Conservation (phyloP, 2,329 filamentous ascomycete species). For the Leptographium wingfieldii region DNA sequence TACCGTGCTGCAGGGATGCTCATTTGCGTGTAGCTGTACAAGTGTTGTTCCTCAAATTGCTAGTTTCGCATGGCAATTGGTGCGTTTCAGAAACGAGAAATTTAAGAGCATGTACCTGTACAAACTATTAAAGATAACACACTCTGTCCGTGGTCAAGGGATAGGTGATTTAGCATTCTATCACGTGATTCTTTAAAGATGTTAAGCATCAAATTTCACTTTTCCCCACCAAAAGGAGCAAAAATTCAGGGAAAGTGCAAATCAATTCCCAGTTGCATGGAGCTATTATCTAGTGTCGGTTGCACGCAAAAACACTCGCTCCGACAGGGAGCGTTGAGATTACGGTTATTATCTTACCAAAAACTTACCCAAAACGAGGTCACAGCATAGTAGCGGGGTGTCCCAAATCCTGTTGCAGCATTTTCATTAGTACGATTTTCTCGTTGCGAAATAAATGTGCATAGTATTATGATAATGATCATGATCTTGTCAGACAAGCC, state of each 20-base stretch:
- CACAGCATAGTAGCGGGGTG: background rate
- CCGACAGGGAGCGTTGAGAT: background rate
- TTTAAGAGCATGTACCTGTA: background rate
- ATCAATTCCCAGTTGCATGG: background rate
- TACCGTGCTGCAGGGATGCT: background rate
- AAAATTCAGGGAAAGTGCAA: background rate
- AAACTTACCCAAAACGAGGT: background rate
- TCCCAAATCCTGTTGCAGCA: background rate
- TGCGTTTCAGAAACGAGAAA: background rate
- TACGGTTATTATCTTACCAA: too few relatives aligned
- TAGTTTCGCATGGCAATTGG: background rate
- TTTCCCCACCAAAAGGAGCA: background rate
- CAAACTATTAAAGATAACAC: background rate
- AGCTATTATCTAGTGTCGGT: background rate
- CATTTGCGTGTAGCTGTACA: background rate
- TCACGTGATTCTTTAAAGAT: background rate
- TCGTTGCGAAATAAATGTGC: background rate
- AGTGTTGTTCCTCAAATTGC: background rate
- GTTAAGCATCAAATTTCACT: background rate
- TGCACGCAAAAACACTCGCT: background rate
- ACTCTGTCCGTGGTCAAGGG: background rate
- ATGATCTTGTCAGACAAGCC: slow-evolving; percentile 21
- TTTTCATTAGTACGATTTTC: background rate
- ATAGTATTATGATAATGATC: background rate
- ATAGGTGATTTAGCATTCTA: background rate